phyloP scores from a whole-genome alignment of 2,329 filamentous ascomycete genomes.

The Colletotrichum sp. region DNA sequence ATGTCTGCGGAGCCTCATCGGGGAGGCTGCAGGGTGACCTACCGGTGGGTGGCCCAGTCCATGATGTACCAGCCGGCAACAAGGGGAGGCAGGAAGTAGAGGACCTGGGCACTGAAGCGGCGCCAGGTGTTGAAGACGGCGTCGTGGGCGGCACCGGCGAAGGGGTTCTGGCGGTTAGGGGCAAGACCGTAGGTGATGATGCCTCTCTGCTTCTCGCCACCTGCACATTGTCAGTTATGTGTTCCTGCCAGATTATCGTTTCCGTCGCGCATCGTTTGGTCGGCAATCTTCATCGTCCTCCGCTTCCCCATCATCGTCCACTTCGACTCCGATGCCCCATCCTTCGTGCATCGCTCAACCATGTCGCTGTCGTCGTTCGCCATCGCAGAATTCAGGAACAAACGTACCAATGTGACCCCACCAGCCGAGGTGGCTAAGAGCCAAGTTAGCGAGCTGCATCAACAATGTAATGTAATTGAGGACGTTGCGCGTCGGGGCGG shows the following conservation, averaged over 20 bases:
- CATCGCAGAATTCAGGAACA: neutral
- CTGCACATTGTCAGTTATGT: constrained; percentile 36
- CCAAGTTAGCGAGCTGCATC: constrained; percentile 24
- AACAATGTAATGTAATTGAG: neutral
- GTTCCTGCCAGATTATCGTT: neutral
- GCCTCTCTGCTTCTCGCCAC: constrained; percentile 65
- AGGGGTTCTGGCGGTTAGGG: constrained; percentile 86
- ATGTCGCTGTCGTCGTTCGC: neutral
- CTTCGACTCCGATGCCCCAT: neutral
- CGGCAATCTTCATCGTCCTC: neutral
- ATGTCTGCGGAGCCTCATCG: neutral
- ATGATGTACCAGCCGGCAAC: constrained; percentile 80
- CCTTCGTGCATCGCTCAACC: neutral
- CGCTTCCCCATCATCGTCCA: neutral
- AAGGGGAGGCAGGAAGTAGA: constrained; percentile 86
- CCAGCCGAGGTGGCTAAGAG: constrained; percentile 70
- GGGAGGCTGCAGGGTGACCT: constrained; percentile 38
- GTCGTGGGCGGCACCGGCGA: constrained; percentile 77
- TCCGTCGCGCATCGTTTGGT: neutral
- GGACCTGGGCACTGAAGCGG: constrained; percentile 82
- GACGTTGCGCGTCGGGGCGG: neutral
- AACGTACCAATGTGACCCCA: constrained; percentile 76
- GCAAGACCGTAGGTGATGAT: constrained; percentile 77
- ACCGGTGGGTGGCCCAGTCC: constrained; percentile 93
- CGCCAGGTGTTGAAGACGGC: constrained; percentile 97